Conservation (phyloP, 1,139 yeast genomes). For the Scheffersomyces cryptocercus region DNA sequence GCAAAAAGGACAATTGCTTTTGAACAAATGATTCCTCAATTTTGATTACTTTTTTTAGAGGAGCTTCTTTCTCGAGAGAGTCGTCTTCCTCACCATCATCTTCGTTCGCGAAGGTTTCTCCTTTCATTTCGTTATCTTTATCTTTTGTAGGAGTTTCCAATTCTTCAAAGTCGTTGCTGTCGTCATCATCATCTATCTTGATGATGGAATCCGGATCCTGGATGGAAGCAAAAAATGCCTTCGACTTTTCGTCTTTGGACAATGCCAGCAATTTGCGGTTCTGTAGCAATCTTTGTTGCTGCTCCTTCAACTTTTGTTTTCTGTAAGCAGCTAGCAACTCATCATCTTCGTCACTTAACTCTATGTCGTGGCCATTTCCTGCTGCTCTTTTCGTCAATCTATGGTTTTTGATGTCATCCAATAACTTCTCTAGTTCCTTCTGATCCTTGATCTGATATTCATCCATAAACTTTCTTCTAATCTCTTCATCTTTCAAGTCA, state of each 20-base stretch:
- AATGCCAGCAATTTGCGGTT: conserved; percentile 52
- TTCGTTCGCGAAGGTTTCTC: conserved; percentile 8
- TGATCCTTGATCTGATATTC: conserved; percentile 72
- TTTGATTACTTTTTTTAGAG: conserved; percentile 22
- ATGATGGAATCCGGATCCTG: conserved; percentile 43
- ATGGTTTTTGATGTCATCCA: conserved; percentile 83
- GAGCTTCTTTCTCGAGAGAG: conserved; percentile 16
- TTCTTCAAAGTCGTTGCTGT: conserved; percentile 13
- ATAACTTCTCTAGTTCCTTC: conserved; percentile 68
- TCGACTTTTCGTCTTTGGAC: conserved; percentile 54
- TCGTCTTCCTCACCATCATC: conserved; percentile 15
- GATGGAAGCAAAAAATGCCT: conserved; percentile 74
- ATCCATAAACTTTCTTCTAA: conserved; percentile 62
- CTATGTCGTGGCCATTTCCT: conserved; percentile 60
- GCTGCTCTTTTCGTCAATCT: conserved; percentile 67
- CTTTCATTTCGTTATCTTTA: conserved; percentile 5
- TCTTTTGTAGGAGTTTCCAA: background rate
- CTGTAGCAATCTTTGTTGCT: conserved; percentile 55
- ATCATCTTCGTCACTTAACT: conserved; percentile 67
- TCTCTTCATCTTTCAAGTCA: conserved; percentile 58
- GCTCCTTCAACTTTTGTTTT: conserved; percentile 54
- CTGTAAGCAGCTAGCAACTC: conserved; percentile 55
- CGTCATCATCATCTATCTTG: conserved; percentile 30
- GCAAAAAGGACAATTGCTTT: conserved; percentile 62
- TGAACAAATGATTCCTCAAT: conserved; percentile 62